Conservation (phyloP, 2,329 filamentous ascomycete species). For the Pseudophaeomoniella oleicola region DNA sequence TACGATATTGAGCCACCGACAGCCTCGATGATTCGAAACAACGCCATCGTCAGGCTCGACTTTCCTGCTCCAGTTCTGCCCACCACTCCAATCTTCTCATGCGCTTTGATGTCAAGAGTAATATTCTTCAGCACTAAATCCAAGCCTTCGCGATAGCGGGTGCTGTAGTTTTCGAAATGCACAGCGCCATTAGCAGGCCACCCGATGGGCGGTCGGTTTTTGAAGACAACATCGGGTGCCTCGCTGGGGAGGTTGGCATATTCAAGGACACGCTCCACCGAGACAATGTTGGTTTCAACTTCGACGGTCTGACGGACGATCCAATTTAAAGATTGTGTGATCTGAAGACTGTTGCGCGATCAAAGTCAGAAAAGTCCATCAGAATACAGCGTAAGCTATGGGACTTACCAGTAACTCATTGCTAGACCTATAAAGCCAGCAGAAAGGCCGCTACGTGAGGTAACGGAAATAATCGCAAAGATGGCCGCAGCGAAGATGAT, state of each 20-base stretch:
- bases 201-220: conserved; percentile 69
- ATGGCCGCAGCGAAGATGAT: conserved; percentile 81
- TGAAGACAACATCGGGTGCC: conserved; percentile 83
- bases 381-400: not conserved
- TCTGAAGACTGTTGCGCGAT: conserved; percentile 50
- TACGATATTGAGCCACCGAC: conserved; percentile 57
- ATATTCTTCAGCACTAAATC: conserved; percentile 90
- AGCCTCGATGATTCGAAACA: conserved; percentile 93
- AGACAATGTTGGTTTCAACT: conserved; percentile 99
- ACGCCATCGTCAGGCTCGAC: conserved; percentile 76
- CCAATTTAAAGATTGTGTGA: conserved; percentile 96
- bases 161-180: conserved; percentile 85
- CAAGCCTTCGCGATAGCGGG: conserved; percentile 76
- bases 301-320: conserved; percentile 97
- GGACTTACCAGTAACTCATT: conserved; percentile 6
- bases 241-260: conserved; percentile 86
- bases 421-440: conserved; percentile 74
- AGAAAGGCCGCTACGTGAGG: conserved; percentile 47
- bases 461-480: conserved; percentile 68
- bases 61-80: conserved; percentile 94
- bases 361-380: not conserved
- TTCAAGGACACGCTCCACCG: conserved; percentile 91
- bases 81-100: conserved; percentile 96
- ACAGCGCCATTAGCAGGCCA: conserved; percentile 88
- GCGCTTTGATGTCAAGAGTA: conserved; percentile 80